Conservation (phyloP, 306 rosid species). For the Begonia peltatifolia region DNA sequence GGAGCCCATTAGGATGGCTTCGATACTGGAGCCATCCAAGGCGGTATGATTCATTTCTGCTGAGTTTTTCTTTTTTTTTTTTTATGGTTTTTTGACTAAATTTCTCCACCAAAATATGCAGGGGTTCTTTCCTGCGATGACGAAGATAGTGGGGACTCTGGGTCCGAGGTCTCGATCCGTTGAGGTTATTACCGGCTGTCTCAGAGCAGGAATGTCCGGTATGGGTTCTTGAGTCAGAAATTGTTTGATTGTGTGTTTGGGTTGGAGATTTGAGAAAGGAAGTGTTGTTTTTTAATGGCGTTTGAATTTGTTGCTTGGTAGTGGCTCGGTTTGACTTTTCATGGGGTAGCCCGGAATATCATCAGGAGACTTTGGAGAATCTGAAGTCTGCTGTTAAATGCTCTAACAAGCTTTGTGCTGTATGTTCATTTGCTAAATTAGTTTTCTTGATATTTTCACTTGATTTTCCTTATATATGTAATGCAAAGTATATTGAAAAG, state of each 20-base stretch:
- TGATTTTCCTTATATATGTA: too few species aligned
- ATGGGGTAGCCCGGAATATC: conserved; percentile 64
- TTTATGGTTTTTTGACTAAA: neutral
- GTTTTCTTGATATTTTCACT: too few species aligned
- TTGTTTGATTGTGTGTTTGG: neutral
- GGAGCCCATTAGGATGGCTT: conserved; percentile 87
- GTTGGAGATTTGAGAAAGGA: neutral
- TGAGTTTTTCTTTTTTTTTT: neutral
- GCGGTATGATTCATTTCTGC: conserved; percentile 26
- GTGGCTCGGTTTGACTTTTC: conserved; percentile 13
- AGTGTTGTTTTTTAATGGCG: neutral
- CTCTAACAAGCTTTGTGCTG: conserved; percentile 89
- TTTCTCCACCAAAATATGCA: conserved; percentile 9
- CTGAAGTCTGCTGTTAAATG: conserved; percentile 65
- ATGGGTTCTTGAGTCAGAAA: neutral
- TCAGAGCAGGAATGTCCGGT: conserved; percentile 96
- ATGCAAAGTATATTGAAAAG: too few species aligned
- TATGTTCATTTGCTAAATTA: conserved; percentile 23
- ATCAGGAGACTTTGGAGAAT: conserved; percentile 83
- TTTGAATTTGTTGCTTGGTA: neutral
- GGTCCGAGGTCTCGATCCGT: conserved; percentile 81
- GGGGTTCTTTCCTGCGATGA: conserved; percentile 77
- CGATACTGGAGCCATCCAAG: conserved; percentile 82
- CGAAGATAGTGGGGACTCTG: conserved; percentile 87
- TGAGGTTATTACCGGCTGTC: conserved; percentile 62